phyloP scores from a whole-genome alignment of 2,329 filamentous ascomycete genomes.

The Ascochyta lentis region DNA sequence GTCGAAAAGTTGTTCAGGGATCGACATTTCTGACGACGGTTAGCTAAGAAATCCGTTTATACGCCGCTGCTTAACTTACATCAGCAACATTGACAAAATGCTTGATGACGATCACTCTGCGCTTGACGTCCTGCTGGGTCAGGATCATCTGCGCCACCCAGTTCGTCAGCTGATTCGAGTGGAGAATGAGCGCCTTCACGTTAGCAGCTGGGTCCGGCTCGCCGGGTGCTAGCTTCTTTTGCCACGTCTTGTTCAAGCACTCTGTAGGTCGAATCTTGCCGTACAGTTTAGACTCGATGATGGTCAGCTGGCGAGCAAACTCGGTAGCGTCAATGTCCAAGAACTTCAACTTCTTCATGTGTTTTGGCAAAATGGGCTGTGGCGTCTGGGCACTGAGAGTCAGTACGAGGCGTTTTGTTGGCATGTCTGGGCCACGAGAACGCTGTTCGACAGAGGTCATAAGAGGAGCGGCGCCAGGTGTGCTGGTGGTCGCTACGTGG shows the following conservation, averaged over 20 bases:
- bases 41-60: conserved; percentile 22
- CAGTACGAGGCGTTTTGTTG: conserved; percentile 83
- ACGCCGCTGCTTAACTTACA: conserved; percentile 62
- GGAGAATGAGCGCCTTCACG: conserved; percentile 93
- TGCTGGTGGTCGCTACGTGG: conserved; percentile 90
- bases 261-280: conserved; percentile 96
- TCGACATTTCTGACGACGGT: conserved; percentile 79
- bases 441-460: conserved; percentile 90
- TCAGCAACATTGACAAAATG: conserved; percentile 97
- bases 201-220: conserved; percentile 89
- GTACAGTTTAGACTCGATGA: conserved; percentile 94
- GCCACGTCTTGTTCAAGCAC: conserved; percentile 98
- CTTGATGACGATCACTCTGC: conserved; percentile 95
- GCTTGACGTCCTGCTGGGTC: conserved; percentile 91
- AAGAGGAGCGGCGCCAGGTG: conserved; percentile 82
- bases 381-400: conserved; percentile 85
- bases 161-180: conserved; percentile 98
- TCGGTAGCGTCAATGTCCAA: conserved; percentile 94
- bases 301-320: conserved; percentile 96
- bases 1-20: conserved; percentile 95
- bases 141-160: conserved; percentile 99
- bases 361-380: conserved; percentile 91
- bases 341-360: conserved; percentile 99
- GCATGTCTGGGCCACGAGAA: conserved; percentile 84
- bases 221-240: conserved; percentile 86